Evolutionary conservation across 495 filamentous ascomycete species (phyloP), one percentile per base, ranked within the genome.

Genomic region (Schizothecium vesticola): DNA sequence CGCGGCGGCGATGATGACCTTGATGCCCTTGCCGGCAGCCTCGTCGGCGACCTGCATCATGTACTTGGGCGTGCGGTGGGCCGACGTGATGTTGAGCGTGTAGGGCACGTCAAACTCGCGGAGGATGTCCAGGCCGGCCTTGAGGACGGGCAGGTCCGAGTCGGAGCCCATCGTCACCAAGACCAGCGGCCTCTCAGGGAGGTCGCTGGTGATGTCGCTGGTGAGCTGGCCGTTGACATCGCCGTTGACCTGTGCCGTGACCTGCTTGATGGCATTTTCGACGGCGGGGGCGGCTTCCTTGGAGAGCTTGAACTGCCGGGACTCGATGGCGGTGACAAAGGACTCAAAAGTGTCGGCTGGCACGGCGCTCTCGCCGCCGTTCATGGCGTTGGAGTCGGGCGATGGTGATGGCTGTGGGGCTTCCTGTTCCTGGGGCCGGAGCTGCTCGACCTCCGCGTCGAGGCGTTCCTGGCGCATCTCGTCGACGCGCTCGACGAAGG

Each of bases 91-190:
- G 65, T 90, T 89, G 22, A 90, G 85, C 22, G 88, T 86, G 74
- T 87, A 91, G 12, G 92, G 88, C 58, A 98, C 89, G 19, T 83
- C 82, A 72, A 99, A 91, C 36, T 88, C 85, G 29, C 86, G 81
- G 51, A 99, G 85, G 51, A 97, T 85, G 68, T 91, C 87, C 55
- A 96, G 82, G 19, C 91, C 92, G 1, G 90, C 87, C 24, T 87
- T 86, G 19, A 98, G 86, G 13, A 91, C 87, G 43, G 89, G 88
- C 21, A 97, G 87, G 77, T 99, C 95, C 55, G 91, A 95, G 81
- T 97, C 93, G 6, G 95, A 98, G 68, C 95, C 95, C 92, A 97
- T 97, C 43, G 93, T 92, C 10, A 99, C 89, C 9, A 90, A 90
- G 9, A 97, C 89, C 6, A 92, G 80, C 1, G 91, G 33, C 77